Conservation (phyloP, 306 rosid genomes). For the Lupinus albus region DNA sequence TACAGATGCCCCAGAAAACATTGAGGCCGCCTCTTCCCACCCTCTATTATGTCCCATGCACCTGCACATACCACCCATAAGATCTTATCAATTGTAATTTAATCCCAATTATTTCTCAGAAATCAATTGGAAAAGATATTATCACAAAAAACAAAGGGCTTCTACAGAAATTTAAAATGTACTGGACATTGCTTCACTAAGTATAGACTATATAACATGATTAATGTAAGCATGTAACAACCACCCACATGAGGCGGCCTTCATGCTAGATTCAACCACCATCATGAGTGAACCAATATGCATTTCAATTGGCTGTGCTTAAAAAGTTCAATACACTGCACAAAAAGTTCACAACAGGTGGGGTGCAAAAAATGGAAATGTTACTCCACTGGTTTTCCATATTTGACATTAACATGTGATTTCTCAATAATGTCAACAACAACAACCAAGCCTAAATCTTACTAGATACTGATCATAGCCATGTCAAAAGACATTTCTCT, state of each 20-base stretch:
- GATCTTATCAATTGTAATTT: too few species aligned
- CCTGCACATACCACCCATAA: slow-evolving; percentile 51
- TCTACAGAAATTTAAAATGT: slow-evolving; percentile 20
- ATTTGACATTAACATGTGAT: slow-evolving; percentile 15
- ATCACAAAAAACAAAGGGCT: neutral
- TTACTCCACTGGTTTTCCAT: slow-evolving; percentile 12
- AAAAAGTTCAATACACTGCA: slow-evolving; percentile 16
- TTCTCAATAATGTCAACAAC: slow-evolving; percentile 27
- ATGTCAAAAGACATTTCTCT: neutral
- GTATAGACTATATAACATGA: slow-evolving; percentile 13
- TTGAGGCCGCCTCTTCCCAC: slow-evolving; percentile 99
- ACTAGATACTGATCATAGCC: neutral
- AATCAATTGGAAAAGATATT: slow-evolving; percentile 10
- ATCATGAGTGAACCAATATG: neutral
- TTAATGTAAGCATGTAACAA: slow-evolving; percentile 29
- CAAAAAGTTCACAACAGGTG: slow-evolving; percentile 14
- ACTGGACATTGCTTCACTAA: slow-evolving; percentile 5
- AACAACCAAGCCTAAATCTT: neutral
- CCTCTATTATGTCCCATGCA: slow-evolving; percentile 99
- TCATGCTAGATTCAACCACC: slow-evolving; percentile 31
- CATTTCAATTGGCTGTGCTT: slow-evolving; percentile 22
- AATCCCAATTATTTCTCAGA: neutral
- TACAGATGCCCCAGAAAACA: slow-evolving; percentile 79
- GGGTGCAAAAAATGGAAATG: slow-evolving; percentile 21
- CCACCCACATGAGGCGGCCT: neutral